Percentiles rank a stretch among this genome's conserved stretches.
Evolutionary conservation across 108 stramenopile genomes (phyloP).

Genomic region (Cyclotella distinguenda): DNA sequence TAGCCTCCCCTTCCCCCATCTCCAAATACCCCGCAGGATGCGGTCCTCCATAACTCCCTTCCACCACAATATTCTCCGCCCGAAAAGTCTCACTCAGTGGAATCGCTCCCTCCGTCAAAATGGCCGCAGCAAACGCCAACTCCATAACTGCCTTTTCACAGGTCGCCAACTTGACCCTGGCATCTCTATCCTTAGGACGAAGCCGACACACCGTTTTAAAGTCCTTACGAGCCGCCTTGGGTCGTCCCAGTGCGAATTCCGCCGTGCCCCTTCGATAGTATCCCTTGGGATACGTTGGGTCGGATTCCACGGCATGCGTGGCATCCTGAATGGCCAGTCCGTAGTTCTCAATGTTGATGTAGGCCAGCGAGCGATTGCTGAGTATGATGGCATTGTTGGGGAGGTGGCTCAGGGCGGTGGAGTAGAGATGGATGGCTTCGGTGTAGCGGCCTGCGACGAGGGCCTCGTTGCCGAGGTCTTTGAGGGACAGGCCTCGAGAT

Average conservation of each 20-base stretch:
- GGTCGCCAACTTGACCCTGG: slow-evolving; percentile 75
- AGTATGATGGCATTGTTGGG: slow-evolving; percentile 84
- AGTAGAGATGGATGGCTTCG: slow-evolving; percentile 79
- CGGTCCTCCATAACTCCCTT: slow-evolving; percentile 87
- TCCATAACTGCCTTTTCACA: slow-evolving; percentile 91
- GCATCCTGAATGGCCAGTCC: slow-evolving; percentile 95
- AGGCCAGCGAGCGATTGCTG: slow-evolving; percentile 92
- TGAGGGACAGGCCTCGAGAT: slow-evolving; percentile 58
- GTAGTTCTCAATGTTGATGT: slow-evolving; percentile 95
- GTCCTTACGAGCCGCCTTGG: slow-evolving; percentile 92
- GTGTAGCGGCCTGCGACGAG: slow-evolving; percentile 67
- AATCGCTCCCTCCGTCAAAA: slow-evolving; percentile 78
- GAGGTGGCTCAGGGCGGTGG: slow-evolving; percentile 65
- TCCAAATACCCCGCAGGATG: slow-evolving; percentile 72
- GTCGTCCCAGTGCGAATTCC: slow-evolving; percentile 92
- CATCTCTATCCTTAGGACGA: slow-evolving; percentile 87
- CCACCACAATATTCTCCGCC: slow-evolving; percentile 61
- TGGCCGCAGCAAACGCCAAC: slow-evolving; percentile 90
- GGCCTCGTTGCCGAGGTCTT: slow-evolving; percentile 73
- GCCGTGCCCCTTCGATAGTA: slow-evolving; percentile 97
- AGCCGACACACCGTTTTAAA: slow-evolving; percentile 80
- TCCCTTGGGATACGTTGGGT: slow-evolving; percentile 92
- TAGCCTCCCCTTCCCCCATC: slow-evolving; percentile 40
- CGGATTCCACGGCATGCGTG: slow-evolving; percentile 82
- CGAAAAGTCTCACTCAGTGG: slow-evolving; percentile 77